Conservation (phyloP, 495 filamentous ascomycete genomes). For the Aeminium ludgeri region DNA sequence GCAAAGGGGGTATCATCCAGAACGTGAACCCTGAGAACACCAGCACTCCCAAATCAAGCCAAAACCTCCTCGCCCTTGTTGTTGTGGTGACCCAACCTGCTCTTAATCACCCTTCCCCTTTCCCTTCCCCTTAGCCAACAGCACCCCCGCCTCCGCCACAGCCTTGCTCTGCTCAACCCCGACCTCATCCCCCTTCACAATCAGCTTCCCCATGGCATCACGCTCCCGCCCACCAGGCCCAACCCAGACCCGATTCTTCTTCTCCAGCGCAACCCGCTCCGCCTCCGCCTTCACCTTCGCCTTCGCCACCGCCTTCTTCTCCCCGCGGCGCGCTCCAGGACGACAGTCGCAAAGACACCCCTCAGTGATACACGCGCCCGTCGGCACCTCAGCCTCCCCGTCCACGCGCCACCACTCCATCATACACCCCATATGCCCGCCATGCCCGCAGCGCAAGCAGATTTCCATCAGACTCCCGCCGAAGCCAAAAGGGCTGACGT, state of each 20-base stretch:
- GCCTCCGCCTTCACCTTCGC: slow-evolving; percentile 9
- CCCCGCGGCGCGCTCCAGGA: slow-evolving; percentile 13
- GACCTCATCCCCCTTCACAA: slow-evolving; percentile 7
- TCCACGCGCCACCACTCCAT: slow-evolving; percentile 16
- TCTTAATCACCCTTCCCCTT: neutral
- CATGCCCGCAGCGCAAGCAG: slow-evolving; percentile 25
- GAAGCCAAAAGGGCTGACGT: slow-evolving; percentile 19
- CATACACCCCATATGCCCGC: slow-evolving; percentile 21
- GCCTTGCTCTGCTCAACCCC: slow-evolving; percentile 9
- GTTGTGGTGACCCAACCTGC: neutral
- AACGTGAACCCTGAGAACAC: neutral
- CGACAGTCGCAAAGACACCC: slow-evolving; percentile 25
- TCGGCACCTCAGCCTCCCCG: slow-evolving; percentile 7
- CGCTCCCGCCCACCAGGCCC: slow-evolving; percentile 1
- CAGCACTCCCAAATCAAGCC: too few relatives aligned
- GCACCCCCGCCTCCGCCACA: slow-evolving; percentile 5
- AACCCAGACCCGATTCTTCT: neutral
- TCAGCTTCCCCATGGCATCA: neutral
- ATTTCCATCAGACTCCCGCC: slow-evolving; percentile 17
- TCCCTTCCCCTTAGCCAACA: neutral
- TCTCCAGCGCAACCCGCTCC: slow-evolving; percentile 15
- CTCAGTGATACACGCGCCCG: slow-evolving; percentile 22
- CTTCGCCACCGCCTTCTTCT: slow-evolving; percentile 7
- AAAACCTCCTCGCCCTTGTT: too few relatives aligned
- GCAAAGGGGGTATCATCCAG: neutral